Conservation (phyloP, 2,329 filamentous ascomycete genomes). For the Claviceps sorghi region DNA sequence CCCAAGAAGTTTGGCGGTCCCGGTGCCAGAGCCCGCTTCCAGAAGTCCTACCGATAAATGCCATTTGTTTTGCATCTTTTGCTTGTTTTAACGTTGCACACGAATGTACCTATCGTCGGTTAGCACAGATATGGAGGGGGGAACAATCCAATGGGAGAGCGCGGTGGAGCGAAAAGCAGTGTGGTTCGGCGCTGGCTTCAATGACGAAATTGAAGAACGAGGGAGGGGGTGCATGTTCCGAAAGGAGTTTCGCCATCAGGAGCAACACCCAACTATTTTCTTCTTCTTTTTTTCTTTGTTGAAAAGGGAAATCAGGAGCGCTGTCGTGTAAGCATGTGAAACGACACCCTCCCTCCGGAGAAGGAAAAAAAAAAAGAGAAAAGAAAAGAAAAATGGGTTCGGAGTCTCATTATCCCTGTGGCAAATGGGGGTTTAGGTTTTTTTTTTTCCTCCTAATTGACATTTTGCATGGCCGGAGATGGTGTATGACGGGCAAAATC, state of each 20-base stretch:
- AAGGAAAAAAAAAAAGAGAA: conserved; percentile 4
- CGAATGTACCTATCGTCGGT: conserved; percentile 1
- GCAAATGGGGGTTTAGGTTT: conserved; percentile 23
- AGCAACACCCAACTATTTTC: background rate
- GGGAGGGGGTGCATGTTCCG: background rate
- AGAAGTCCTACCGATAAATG: conserved; percentile 97
- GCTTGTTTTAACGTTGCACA: background rate
- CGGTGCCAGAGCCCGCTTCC: conserved; percentile 91
- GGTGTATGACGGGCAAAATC: conserved; percentile 32
- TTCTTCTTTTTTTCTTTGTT: background rate
- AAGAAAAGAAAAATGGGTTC: conserved; percentile 14
- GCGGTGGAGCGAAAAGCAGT: background rate
- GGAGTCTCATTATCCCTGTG: conserved; percentile 28
- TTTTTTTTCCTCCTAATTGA: background rate
- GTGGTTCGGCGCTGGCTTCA: background rate
- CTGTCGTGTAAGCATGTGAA: conserved; percentile 15
- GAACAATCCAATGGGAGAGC: background rate
- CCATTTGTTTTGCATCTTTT: conserved; percentile 3
- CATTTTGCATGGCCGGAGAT: background rate
- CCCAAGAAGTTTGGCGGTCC: conserved; percentile 96
- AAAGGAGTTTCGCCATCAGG: background rate
- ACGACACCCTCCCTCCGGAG: conserved; percentile 4
- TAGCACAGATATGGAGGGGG: background rate
- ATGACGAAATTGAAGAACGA: background rate
- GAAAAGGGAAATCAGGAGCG: background rate